These are phyloP conservation scores for Zygnema circumcarinatum DNA, from an alignment of 139 green algal species.

Conservation along the genomic window DNA sequence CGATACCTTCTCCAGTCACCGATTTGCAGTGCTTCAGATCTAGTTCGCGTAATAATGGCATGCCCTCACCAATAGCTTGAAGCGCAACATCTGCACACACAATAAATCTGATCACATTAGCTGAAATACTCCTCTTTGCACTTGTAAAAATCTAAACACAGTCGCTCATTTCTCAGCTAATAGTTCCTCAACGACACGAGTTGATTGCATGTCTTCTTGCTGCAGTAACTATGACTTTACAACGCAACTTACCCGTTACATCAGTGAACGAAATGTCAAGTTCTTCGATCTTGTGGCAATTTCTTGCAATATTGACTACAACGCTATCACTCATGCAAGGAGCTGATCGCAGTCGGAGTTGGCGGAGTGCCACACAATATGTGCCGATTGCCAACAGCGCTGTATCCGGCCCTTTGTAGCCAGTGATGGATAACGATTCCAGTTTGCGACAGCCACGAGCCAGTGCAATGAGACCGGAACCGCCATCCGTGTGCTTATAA, in stretches of 20 bases:
- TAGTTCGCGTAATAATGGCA: not conserved
- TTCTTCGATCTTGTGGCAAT: slow-evolving; percentile 30
- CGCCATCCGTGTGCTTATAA: slow-evolving; percentile 23
- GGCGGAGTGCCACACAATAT: not conserved
- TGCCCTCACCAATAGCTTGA: not conserved
- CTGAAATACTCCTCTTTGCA: too few species aligned
- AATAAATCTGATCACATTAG: too few species aligned
- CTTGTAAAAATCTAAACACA: slow-evolving; percentile 3
- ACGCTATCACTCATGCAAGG: slow-evolving; percentile 17
- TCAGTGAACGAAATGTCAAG: slow-evolving; percentile 40
- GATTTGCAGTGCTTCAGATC: slow-evolving; percentile 49
- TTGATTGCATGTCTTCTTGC: too few species aligned
- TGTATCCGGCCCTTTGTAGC: slow-evolving; percentile 31
- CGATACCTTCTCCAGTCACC: slow-evolving; percentile 29
- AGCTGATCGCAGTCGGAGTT: slow-evolving; percentile 21
- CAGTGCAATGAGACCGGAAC: slow-evolving; percentile 10
- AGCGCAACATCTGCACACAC: slow-evolving; percentile 24
- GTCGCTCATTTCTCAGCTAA: not conserved
- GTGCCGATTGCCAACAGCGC: slow-evolving; percentile 30
- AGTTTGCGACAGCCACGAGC: slow-evolving; percentile 20
- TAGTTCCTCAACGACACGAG: too few species aligned
- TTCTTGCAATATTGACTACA: slow-evolving; percentile 10
- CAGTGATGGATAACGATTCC: slow-evolving; percentile 6
- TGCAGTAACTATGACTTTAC: too few species aligned
- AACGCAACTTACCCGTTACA: slow-evolving; percentile 22